Evolutionary conservation across 164 flowering plant species (phyloP).

Genomic region (Tetracentron sinense): DNA sequence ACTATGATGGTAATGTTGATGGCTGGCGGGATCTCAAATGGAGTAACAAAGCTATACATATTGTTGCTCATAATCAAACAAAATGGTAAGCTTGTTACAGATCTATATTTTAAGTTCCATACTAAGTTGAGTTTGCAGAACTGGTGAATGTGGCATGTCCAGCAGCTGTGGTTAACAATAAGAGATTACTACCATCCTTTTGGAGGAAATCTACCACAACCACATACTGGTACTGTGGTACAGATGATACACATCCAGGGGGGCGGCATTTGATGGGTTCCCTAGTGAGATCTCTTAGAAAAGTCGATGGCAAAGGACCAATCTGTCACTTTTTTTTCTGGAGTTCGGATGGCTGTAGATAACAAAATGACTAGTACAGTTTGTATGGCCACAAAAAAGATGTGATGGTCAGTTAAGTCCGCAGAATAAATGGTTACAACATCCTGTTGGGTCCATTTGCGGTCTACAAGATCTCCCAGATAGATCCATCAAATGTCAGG

Average conservation of each 20-base stretch:
- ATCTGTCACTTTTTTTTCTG: neutral
- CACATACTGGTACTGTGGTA: neutral
- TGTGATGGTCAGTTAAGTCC: neutral
- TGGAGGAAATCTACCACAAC: neutral
- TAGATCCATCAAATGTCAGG: neutral
- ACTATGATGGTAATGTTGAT: conserved; percentile 82
- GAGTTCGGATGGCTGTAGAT: neutral
- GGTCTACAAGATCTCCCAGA: neutral
- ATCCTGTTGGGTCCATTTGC: neutral
- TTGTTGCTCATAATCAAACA: conserved; percentile 87
- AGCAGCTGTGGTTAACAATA: neutral
- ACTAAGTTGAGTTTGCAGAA: neutral
- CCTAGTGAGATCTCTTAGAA: neutral
- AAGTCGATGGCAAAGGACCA: neutral
- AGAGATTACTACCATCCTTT: neutral
- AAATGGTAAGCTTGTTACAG: conserved; percentile 57
- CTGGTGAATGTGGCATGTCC: neutral
- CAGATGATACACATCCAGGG: neutral
- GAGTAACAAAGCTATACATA: conserved; percentile 68
- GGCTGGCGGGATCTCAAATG: conserved; percentile 85
- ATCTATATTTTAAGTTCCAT: neutral
- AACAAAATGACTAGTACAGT: neutral
- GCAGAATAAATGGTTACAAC: neutral
- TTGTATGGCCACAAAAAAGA: neutral
- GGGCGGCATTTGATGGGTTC: neutral